Conservation (phyloP, 2,329 filamentous ascomycete genomes). For the Cladosporium sp. region DNA sequence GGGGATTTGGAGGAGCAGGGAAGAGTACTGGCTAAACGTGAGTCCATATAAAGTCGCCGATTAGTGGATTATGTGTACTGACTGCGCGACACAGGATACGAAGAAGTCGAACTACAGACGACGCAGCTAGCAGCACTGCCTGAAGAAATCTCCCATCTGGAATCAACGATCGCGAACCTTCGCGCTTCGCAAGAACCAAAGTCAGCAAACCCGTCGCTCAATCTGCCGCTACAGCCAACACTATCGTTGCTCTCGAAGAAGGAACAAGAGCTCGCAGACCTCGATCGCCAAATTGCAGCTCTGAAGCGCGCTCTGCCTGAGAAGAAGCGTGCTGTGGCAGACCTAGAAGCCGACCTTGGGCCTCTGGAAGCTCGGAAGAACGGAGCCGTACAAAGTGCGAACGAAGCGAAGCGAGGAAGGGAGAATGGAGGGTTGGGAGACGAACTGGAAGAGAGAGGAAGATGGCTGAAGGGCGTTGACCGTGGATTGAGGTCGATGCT, state of each 20-base stretch:
- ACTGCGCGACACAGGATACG: conserved; percentile 48
- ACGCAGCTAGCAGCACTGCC: conserved; percentile 55
- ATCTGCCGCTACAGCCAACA: conserved; percentile 49
- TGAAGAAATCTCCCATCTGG: conserved; percentile 53
- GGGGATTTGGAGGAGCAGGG: conserved; percentile 68
- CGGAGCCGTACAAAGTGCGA: conserved; percentile 64
- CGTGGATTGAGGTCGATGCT: conserved; percentile 63
- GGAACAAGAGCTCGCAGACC: conserved; percentile 44
- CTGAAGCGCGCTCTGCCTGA: conserved; percentile 64
- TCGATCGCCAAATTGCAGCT: conserved; percentile 48
- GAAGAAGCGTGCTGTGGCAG: conserved; percentile 68
- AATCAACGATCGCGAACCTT: conserved; percentile 52
- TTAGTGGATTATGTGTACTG: background rate
- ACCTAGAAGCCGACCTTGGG: conserved; percentile 67
- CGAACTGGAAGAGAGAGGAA: conserved; percentile 72
- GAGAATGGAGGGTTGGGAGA: conserved; percentile 68
- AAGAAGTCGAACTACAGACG: conserved; percentile 56
- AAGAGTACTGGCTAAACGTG: conserved; percentile 57
- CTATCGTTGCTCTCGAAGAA: conserved; percentile 42
- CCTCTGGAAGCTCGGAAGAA: conserved; percentile 68
- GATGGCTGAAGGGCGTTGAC: conserved; percentile 75
- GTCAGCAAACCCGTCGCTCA: conserved; percentile 41
- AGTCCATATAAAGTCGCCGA: conserved; percentile 29
- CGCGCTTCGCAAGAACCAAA: conserved; percentile 42
- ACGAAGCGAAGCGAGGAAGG: conserved; percentile 67